Evolutionary conservation across 176 grass and related monocot species (phyloP), one percentile per base, ranked within the genome.

Genomic region (Poa pratensis): DNA sequence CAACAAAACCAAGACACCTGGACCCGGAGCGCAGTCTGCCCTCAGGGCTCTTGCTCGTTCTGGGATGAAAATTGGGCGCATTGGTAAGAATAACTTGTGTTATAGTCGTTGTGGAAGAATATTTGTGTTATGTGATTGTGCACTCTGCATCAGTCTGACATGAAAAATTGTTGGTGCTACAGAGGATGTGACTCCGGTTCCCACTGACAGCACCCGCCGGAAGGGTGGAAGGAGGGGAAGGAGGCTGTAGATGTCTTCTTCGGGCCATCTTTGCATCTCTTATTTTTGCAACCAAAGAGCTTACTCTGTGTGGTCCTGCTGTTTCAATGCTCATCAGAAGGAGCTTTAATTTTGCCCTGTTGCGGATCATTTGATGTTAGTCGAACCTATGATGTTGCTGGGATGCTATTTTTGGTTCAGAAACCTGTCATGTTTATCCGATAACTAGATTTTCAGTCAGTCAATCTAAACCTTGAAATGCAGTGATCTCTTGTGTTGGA

Each of bases 21-120:
- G 95, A 19, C 92, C 95, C 59, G 95, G 95, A 86, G 95, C 95
- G 43, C 94, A 94, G 81, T 92, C 90, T 84, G 94, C 92, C 79
- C 92, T 97, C 65, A 84, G 94, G 82, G 94, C 94, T 72, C 94
- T 97, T 86, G 92, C 94, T 89, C 90, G 94, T 52, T 94, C 92
- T 65, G 95, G 95, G 42, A 94, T 94, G 95, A 97, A 92, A 69
- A 97, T 97, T 57, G 95, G 94, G 5, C 92, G 90, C 34, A 97
- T 97, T 79, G 92, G 94, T 94, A 89, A 45, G 74, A 9, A 9
- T 14, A 20, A 26, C 37, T 34, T 59, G 3, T 24, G 8, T 22
- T 2, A 9, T 43, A 2, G 6, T 34, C 59, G 9, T 46, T 9
- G 51, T 58, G 22, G 27, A 34, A 9, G 1, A n/a, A 37, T 4